phyloP scores from a whole-genome alignment of 306 rosid species.

The Comarum palustre region DNA sequence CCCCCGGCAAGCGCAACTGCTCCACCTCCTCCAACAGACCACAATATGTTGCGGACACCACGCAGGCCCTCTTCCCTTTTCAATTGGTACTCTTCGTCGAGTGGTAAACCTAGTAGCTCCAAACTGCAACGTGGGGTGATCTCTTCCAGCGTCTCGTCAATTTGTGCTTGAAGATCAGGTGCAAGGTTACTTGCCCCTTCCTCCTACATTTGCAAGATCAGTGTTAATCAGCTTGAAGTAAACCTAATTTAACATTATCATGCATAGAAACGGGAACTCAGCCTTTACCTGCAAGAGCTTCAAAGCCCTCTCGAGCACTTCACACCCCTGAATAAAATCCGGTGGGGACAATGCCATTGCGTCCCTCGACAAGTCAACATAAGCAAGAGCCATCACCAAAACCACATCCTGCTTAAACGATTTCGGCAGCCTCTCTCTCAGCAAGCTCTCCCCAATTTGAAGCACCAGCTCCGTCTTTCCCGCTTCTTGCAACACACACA shows the following conservation, averaged over 20 bases:
- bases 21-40: constrained; percentile 99
- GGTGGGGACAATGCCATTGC: constrained; percentile 84
- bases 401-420: constrained; percentile 91
- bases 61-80: constrained; percentile 87
- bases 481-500: constrained; percentile 84
- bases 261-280: neutral
- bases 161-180: constrained; percentile 85
- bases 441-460: constrained; percentile 69
- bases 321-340: constrained; percentile 71
- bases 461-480: constrained; percentile 78
- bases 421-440: constrained; percentile 81
- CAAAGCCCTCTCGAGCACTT: constrained; percentile 92
- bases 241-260: neutral
- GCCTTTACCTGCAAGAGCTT: constrained; percentile 73
- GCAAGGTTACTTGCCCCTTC: constrained; percentile 97
- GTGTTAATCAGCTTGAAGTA: neutral
- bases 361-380: constrained; percentile 82
- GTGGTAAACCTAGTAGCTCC: constrained; percentile 83
- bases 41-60: constrained; percentile 84
- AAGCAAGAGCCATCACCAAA: constrained; percentile 84
- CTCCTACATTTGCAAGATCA: constrained; percentile 45
- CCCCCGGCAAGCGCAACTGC: constrained; percentile 95
- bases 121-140: constrained; percentile 85
- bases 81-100: constrained; percentile 48
- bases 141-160: constrained; percentile 94